These are phyloP conservation scores for Geotrichum restrictum DNA, from an alignment of 1,139 yeast genomes.

Conservation along the genomic window DNA sequence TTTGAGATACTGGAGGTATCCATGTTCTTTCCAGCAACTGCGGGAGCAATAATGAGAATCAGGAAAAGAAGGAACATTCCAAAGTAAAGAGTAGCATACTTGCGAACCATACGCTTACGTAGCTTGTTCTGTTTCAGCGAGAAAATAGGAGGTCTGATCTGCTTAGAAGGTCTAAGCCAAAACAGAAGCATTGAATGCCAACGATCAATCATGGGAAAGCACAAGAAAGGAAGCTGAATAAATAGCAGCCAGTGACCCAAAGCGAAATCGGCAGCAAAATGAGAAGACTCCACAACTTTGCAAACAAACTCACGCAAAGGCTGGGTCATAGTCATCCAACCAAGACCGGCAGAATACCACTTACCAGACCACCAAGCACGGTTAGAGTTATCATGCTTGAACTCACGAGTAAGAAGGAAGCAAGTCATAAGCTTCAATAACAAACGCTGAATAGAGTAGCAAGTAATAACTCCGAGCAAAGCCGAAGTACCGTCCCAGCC, in stretches of 20 bases:
- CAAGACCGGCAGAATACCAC: constrained; percentile 95
- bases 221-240: constrained; percentile 81
- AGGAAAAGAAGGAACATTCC: constrained; percentile 64
- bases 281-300: constrained; percentile 88
- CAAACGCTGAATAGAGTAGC: constrained; percentile 83
- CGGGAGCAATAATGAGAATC: constrained; percentile 86
- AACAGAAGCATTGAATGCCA: constrained; percentile 98
- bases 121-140: constrained; percentile 95
- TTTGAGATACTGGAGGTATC: constrained; percentile 26
- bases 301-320: constrained; percentile 95
- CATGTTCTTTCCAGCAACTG: constrained; percentile 47
- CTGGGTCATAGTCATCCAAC: constrained; percentile 94
- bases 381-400: constrained; percentile 93
- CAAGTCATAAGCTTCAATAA: constrained; percentile 82
- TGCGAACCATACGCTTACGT: constrained; percentile 97
- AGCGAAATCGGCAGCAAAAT: constrained; percentile 94
- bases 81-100: constrained; percentile 83
- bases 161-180: constrained; percentile 98
- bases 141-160: constrained; percentile 97
- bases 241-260: constrained; percentile 86
- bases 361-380: constrained; percentile 99
- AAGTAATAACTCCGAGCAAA: constrained; percentile 79
- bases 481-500: constrained; percentile 86
- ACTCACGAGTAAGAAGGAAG: constrained; percentile 84
- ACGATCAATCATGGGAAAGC: constrained; percentile 86